phyloP scores from a whole-genome alignment of 257 asterid genomes.

The Gynochthodes officinalis region DNA sequence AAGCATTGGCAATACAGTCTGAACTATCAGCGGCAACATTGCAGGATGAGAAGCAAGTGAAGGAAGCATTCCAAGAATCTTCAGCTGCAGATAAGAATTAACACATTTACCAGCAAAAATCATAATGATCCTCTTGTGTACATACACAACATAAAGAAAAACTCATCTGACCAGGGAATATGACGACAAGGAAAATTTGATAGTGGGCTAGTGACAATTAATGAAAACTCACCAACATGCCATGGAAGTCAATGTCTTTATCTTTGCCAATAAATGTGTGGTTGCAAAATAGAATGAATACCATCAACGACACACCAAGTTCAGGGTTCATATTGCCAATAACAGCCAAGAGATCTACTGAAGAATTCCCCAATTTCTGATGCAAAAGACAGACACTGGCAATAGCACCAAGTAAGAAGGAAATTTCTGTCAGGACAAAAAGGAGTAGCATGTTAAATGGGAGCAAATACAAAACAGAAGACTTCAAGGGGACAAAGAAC shows the following conservation, averaged over 20 bases:
- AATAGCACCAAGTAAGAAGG: slow-evolving; percentile 63
- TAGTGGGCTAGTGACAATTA: slow-evolving; percentile 10
- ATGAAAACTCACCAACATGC: slow-evolving; percentile 62
- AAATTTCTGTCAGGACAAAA: slow-evolving; percentile 58
- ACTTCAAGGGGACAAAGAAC: slow-evolving; percentile 1
- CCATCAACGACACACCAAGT: slow-evolving; percentile 72
- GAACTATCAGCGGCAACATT: slow-evolving; percentile 79
- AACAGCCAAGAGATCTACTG: slow-evolving; percentile 59
- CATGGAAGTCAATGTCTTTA: slow-evolving; percentile 41
- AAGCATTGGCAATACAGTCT: slow-evolving; percentile 91
- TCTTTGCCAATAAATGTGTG: slow-evolving; percentile 53
- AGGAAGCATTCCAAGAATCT: slow-evolving; percentile 78
- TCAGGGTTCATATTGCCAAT: slow-evolving; percentile 58
- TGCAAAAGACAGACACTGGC: slow-evolving; percentile 70
- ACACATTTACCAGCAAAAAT: slow-evolving; percentile 2
- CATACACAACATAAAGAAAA: background rate
- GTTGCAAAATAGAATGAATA: slow-evolving; percentile 64
- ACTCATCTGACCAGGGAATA: background rate
- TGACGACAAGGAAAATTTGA: slow-evolving; percentile 10
- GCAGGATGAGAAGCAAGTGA: slow-evolving; percentile 87
- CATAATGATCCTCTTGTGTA: background rate
- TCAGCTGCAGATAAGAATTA: slow-evolving; percentile 55
- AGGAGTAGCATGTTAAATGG: slow-evolving; percentile 14
- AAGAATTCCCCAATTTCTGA: slow-evolving; percentile 43
- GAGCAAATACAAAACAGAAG: slow-evolving; percentile 7